These are phyloP conservation scores for Alternaria metachromatica DNA, from an alignment of 2,329 filamentous ascomycete species.

Conservation along the genomic window DNA sequence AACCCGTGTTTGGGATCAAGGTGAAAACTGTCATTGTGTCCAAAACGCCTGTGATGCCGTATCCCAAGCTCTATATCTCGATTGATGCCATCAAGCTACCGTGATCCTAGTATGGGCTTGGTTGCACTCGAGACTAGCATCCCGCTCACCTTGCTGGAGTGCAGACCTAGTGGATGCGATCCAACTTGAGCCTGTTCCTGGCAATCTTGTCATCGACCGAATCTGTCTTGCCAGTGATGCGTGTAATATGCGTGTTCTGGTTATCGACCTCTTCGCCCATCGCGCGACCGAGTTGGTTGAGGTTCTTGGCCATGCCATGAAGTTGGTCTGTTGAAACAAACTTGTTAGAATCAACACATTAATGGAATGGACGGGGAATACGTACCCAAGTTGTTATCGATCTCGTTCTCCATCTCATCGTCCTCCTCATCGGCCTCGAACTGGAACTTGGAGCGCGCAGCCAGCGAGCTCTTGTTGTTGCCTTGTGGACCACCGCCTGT, in stretches of 20 bases:
- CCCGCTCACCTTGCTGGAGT: background rate
- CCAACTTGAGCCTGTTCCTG: slow-evolving; percentile 76
- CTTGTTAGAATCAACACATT: background rate
- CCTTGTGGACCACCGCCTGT: slow-evolving; percentile 11
- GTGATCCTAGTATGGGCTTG: no score
- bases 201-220: slow-evolving; percentile 77
- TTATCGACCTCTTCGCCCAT: slow-evolving; percentile 77
- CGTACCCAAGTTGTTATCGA: slow-evolving; percentile 54
- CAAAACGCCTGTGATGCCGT: background rate
- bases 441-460: slow-evolving; percentile 45
- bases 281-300: slow-evolving; percentile 76
- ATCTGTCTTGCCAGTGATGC: slow-evolving; percentile 84
- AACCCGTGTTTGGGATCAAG: fast-evolving
- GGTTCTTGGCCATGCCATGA: slow-evolving; percentile 66
- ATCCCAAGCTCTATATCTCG: background rate
- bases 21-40: background rate
- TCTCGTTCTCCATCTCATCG: slow-evolving; percentile 68
- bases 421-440: slow-evolving; percentile 52
- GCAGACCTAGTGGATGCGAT: slow-evolving; percentile 62
- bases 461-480: slow-evolving; percentile 33
- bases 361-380: background rate
- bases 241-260: slow-evolving; percentile 79
- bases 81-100: background rate
- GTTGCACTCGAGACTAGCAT: background rate
- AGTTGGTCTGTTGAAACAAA: slow-evolving; percentile 55